phyloP scores from a whole-genome alignment of 2,329 filamentous ascomycete genomes.

The Pestalotiopsis sp. region DNA sequence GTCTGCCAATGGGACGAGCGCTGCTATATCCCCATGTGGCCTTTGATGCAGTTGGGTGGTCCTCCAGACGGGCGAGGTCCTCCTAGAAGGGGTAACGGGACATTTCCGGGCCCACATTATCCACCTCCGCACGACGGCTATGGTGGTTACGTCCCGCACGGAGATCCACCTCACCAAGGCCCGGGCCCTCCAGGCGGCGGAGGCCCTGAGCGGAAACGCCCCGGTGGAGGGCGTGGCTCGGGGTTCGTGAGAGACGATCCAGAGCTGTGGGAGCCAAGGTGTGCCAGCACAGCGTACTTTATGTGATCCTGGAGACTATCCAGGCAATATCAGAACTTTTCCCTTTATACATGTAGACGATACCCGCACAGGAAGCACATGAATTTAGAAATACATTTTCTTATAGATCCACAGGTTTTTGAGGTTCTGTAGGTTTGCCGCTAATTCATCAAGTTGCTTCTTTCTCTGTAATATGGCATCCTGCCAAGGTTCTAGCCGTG shows the following conservation, averaged over 20 bases:
- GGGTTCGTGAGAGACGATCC: conserved; percentile 20
- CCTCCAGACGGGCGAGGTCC: conserved; percentile 10
- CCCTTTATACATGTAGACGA: not conserved
- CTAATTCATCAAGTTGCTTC: not conserved
- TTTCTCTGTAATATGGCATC: not conserved
- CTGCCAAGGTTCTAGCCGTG: not conserved
- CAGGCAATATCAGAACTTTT: not conserved
- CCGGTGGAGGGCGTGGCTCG: conserved; percentile 7
- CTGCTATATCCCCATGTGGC: conserved; percentile 54
- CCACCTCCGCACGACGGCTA: conserved; percentile 1
- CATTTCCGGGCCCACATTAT: conserved; percentile 12
- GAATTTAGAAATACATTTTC: not conserved
- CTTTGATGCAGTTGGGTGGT: conserved; percentile 27
- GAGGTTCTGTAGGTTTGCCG: not conserved
- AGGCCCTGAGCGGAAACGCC: conserved; percentile 5
- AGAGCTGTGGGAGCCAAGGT: conserved; percentile 28
- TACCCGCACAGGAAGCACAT: not conserved
- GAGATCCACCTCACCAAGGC: conserved; percentile 3
- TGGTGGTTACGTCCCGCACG: not conserved
- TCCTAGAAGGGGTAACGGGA: conserved; percentile 15
- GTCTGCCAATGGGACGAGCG: conserved; percentile 43
- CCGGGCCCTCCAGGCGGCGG: conserved; percentile 10
- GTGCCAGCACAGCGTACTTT: conserved; percentile 22
- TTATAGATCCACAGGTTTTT: not conserved
- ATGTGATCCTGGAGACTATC: conserved; percentile 11